Evolutionary conservation across 1,284 basidiomycete species (phyloP).

Genomic region (Moesziomyces sp.): DNA sequence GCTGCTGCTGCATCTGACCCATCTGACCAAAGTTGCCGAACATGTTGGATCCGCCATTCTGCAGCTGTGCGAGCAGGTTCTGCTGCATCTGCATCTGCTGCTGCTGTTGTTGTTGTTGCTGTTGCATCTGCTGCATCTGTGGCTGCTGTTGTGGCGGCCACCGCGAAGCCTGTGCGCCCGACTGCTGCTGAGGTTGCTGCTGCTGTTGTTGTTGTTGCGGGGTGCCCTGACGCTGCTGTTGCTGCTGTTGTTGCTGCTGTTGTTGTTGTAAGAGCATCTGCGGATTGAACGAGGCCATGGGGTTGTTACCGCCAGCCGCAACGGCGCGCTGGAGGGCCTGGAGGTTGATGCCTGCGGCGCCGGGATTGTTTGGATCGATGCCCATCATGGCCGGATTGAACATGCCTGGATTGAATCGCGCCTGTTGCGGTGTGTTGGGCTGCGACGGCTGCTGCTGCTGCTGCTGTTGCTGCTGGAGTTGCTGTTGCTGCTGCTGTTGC

Average conservation of each 20-base stretch:
- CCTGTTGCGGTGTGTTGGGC: constrained; percentile 32
- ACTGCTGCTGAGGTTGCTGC: constrained; percentile 16
- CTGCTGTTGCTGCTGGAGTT: constrained; percentile 44
- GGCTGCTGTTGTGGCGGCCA: constrained; percentile 28
- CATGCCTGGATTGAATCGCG: constrained; percentile 32
- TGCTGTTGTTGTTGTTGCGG: constrained; percentile 22
- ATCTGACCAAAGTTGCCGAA: constrained; percentile 43
- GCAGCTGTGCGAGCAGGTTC: constrained; percentile 35
- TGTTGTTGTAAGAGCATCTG: constrained; percentile 45
- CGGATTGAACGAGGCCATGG: constrained; percentile 39
- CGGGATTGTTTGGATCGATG: constrained; percentile 32
- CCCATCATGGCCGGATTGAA: constrained; percentile 45
- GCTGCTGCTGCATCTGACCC: constrained; percentile 34
- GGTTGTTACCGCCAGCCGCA: constrained; percentile 34
- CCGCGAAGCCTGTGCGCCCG: constrained; percentile 24
- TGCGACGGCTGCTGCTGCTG: constrained; percentile 30
- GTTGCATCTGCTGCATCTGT: constrained; percentile 8
- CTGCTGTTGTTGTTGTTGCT: constrained; percentile 19
- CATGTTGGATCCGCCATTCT: constrained; percentile 35
- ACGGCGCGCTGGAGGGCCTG: constrained; percentile 44
- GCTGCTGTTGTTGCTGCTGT: constrained; percentile 30
- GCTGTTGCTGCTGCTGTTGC: constrained; percentile 42
- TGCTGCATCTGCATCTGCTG: constrained; percentile 36
- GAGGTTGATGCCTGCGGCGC: constrained; percentile 34
- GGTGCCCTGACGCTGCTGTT: constrained; percentile 28